Evolutionary conservation across 495 filamentous ascomycete genomes (phyloP).

Genomic region (Lepraria neglecta): DNA sequence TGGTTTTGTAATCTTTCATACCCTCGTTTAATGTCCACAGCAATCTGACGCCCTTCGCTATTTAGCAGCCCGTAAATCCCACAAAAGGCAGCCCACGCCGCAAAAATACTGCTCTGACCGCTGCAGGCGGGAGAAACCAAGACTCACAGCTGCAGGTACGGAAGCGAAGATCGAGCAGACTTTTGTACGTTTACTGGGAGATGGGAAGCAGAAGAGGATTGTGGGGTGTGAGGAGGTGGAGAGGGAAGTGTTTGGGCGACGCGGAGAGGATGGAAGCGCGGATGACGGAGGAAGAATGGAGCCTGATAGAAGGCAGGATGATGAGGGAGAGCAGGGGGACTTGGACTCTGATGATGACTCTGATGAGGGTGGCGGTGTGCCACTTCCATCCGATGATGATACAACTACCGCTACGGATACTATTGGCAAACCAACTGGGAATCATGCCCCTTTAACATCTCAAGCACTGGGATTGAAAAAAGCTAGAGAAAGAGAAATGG

Average conservation of each 20-base stretch:
- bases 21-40: no score
- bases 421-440: slow-evolving; percentile 18
- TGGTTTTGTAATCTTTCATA: background rate
- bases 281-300: slow-evolving; percentile 29
- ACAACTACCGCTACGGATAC: background rate
- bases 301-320: slow-evolving; percentile 21
- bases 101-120: slow-evolving; percentile 27
- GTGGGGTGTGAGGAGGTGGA: slow-evolving; percentile 23
- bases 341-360: background rate
- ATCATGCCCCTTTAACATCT: background rate
- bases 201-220: background rate
- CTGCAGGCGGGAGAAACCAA: slow-evolving; percentile 24
- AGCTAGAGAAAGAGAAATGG: slow-evolving; percentile 37
- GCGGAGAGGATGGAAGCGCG: slow-evolving; percentile 24
- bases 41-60: background rate
- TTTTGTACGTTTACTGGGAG: slow-evolving; percentile 19
- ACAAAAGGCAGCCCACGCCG: slow-evolving; percentile 18
- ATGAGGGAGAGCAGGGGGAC: slow-evolving; percentile 17
- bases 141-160: slow-evolving; percentile 3
- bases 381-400: background rate
- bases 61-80: slow-evolving; percentile 13
- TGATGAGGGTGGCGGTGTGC: slow-evolving; percentile 4
- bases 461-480: slow-evolving; percentile 13
- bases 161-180: slow-evolving; percentile 19
- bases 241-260: slow-evolving; percentile 12